Percentiles rank a stretch among this genome's conserved stretches.
These are phyloP conservation scores for Hemileccinum rubropunctum DNA, from an alignment of 768 basidiomycete genomes.

Conservation along the genomic window DNA sequence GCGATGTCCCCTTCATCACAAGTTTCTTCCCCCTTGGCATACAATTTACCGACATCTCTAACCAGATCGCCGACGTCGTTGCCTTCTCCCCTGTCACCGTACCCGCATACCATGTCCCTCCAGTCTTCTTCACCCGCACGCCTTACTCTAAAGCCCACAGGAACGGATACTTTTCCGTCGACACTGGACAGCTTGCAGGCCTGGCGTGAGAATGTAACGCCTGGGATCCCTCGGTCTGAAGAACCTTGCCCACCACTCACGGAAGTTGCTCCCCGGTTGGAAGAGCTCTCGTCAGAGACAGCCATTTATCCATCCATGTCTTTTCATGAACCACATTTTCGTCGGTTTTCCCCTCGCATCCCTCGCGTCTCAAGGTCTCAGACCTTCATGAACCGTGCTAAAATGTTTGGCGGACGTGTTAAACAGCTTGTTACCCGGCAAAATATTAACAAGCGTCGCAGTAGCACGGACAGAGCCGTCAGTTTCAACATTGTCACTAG, in stretches of 20 bases:
- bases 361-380: constrained; percentile 13
- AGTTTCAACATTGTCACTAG: constrained; percentile 17
- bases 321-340: constrained; percentile 7
- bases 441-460: constrained; percentile 6
- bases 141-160: constrained; percentile 24
- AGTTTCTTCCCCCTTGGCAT: constrained; percentile 13
- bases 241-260: constrained; percentile 10
- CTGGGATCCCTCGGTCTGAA: constrained; percentile 18
- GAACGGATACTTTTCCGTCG: constrained; percentile 33
- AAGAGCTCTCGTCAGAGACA: constrained; percentile 10
- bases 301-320: constrained; percentile 3
- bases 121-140: constrained; percentile 12
- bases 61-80: constrained; percentile 15
- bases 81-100: constrained; percentile 12
- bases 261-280: constrained; percentile 10
- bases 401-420: constrained; percentile 26
- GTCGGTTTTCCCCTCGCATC: neutral
- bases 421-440: constrained; percentile 25
- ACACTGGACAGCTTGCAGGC: constrained; percentile 26
- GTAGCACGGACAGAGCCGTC: constrained; percentile 20
- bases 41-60: constrained; percentile 11
- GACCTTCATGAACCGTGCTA: constrained; percentile 26
- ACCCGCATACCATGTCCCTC: constrained; percentile 12
- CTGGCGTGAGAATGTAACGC: constrained; percentile 26
- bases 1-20: constrained; percentile 19